Evolutionary conservation across 352 stramenopile genomes (phyloP).

Genomic region (Globisporangium cederbergense): DNA sequence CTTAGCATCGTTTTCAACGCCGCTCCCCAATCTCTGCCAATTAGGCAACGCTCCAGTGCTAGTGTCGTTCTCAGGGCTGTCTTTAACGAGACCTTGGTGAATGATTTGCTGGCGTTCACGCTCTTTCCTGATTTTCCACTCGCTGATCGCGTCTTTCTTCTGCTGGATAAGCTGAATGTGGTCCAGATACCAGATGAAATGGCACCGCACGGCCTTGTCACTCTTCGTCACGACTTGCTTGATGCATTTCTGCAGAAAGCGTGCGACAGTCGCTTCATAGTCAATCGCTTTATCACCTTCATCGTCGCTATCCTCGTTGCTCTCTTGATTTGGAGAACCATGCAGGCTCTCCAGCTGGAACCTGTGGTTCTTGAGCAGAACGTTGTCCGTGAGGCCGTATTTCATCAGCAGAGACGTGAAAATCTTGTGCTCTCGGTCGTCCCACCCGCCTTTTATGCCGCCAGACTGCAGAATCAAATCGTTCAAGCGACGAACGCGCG

Average conservation of each 20-base stretch:
- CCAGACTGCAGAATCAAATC: conserved; percentile 51
- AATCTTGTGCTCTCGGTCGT: conserved; percentile 43
- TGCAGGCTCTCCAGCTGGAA: conserved; percentile 1
- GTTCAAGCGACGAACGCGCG: conserved; percentile 48
- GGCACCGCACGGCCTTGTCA: conserved; percentile 45
- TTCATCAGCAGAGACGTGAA: conserved; percentile 46
- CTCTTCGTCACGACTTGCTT: conserved; percentile 51
- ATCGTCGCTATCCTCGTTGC: conserved; percentile 14
- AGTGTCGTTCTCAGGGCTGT: background rate
- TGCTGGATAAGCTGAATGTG: conserved; percentile 50
- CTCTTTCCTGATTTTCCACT: conserved; percentile 59
- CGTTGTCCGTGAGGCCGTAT: conserved; percentile 40
- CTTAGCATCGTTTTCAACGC: background rate
- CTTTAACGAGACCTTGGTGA: conserved; percentile 32
- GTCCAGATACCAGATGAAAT: conserved; percentile 68
- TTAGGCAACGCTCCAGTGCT: background rate
- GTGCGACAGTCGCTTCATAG: conserved; percentile 42
- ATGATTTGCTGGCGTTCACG: conserved; percentile 38
- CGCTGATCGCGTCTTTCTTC: conserved; percentile 54
- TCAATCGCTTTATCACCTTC: conserved; percentile 14
- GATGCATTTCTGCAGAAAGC: conserved; percentile 51
- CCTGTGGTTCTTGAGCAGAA: conserved; percentile 31
- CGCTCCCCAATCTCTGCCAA: background rate
- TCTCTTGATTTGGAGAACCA: conserved; percentile 14
- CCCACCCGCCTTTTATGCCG: conserved; percentile 54